Base-by-base conservation (phyloP, 495 filamentous ascomycete genomes). In the Talaromyces borbonicus region DNA sequence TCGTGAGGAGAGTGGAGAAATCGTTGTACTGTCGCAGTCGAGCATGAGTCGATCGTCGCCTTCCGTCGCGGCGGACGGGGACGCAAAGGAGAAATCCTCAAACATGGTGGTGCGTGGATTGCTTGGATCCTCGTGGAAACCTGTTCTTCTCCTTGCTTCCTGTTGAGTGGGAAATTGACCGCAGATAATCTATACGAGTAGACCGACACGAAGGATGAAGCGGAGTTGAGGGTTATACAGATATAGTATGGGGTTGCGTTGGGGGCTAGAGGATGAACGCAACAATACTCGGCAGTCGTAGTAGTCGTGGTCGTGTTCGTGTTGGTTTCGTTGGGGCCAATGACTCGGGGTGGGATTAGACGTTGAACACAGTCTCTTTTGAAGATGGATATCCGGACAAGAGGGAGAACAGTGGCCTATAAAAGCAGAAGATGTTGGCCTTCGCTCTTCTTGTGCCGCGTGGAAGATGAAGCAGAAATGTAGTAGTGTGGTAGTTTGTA, bases 1-100 rank as follows among this genome's bases (percentile, higher is more conserved):
- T 26, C 65, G 68, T 15, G 68, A 72, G 25, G 68, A 72, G 36
- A 72, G 36, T 1, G 68, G 68, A 14, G 68, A 72, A 42, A 69
- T 61, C 29, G 68, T 48, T 0, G 52, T 49, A 49, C 63, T 67
- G 47, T 71, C 64, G 39, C 56, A 53, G 46, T 69, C 64, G 48
- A 60, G 53, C 57, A 65, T 63, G 12, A 61, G 51, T 30, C 61
- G 60, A 32, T 69, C 67, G 16, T 70, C 67, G 24, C 54, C 47
- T 48, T 69, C 66, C 32, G 54, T 52, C 35, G 52, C 47, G 30
- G 65, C 67, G 4, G 66, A 66, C 2, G 66, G 59, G 37, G 67
- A 66, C 15, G 67, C 59, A 48, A 71, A 71, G 31, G 67, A 67
- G 54, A 71, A 71, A 52, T 71, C 59, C 51, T 71, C 65, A 54